phyloP scores from a whole-genome alignment of 192 early-diverging fungal species.

The Entomortierella parvispora region DNA sequence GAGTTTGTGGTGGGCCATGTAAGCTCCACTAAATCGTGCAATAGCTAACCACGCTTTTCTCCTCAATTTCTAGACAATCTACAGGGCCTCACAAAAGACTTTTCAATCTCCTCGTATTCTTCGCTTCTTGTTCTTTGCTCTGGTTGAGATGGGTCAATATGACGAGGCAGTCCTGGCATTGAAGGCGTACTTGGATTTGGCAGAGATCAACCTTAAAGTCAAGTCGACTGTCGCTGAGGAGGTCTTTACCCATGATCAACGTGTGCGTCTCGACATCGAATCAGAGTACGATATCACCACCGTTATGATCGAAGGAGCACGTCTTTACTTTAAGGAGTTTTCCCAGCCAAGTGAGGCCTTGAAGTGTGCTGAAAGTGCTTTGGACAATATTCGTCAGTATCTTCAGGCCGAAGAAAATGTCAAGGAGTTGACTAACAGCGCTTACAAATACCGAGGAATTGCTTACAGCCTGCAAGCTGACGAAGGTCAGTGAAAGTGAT shows the following conservation, averaged over 20 bases:
- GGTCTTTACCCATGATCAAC: conserved; percentile 10
- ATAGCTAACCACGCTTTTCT: neutral
- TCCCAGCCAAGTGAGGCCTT: conserved; percentile 9
- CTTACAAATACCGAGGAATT: conserved; percentile 14
- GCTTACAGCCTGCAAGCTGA: conserved; percentile 11
- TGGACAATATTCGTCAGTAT: conserved; percentile 20
- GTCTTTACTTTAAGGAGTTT: conserved; percentile 22
- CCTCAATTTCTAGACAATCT: conserved; percentile 54
- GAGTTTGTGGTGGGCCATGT: too few species aligned
- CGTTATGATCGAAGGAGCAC: conserved; percentile 20
- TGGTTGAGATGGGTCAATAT: conserved; percentile 72
- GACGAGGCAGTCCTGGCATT: conserved; percentile 76
- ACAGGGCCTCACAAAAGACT: conserved; percentile 67
- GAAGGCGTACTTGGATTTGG: conserved; percentile 67
- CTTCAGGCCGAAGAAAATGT: conserved; percentile 4
- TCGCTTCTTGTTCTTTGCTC: conserved; percentile 66
- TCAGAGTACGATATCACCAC: conserved; percentile 27
- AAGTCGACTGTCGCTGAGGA: conserved; percentile 5
- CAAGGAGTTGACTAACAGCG: conserved; percentile 10
- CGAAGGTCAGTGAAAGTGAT: neutral
- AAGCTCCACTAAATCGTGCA: neutral
- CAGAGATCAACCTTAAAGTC: conserved; percentile 45
- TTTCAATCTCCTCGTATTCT: conserved; percentile 75
- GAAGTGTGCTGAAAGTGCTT: conserved; percentile 5
- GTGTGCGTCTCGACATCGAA: conserved; percentile 21